Percentiles rank a stretch among this genome's conserved stretches.
Conservation (phyloP, 2,329 filamentous ascomycete genomes). For the Phialophora verrucosa region DNA sequence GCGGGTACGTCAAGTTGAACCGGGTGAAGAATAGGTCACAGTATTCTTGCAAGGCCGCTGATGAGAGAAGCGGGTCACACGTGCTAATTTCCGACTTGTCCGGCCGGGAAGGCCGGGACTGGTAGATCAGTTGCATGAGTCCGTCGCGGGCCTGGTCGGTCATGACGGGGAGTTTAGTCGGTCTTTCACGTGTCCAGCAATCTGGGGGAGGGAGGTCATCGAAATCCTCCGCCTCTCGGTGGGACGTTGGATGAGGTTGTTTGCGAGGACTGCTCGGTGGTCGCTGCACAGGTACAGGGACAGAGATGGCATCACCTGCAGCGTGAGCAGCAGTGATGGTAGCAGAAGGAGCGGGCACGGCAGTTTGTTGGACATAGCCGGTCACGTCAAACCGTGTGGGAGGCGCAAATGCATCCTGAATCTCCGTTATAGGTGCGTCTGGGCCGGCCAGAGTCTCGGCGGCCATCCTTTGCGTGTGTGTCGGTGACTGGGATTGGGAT, state of each 20-base stretch:
- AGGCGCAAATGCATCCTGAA: background rate
- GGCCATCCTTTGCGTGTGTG: constrained; percentile 33
- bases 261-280: background rate
- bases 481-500: constrained; percentile 58
- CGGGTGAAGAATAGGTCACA: background rate
- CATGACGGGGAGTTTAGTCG: background rate
- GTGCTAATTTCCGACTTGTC: background rate
- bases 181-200: background rate
- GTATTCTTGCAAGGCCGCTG: background rate
- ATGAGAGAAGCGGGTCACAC: background rate
- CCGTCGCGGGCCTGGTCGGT: background rate
- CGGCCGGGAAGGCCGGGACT: background rate
- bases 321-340: background rate
- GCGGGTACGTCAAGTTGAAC: background rate
- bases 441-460: background rate
- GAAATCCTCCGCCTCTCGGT: background rate
- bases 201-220: background rate
- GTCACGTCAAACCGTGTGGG: background rate
- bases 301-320: background rate
- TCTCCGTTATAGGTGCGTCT: background rate
- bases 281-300: background rate
- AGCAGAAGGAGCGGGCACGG: background rate
- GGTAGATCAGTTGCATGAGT: background rate
- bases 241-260: background rate
- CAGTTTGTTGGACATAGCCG: background rate